A percentile compares a stretch with the other conserved stretches of the same genome.
Evolutionary conservation across 306 rosid species (phyloP).

Genomic region (Trifolium subterraneum): DNA sequence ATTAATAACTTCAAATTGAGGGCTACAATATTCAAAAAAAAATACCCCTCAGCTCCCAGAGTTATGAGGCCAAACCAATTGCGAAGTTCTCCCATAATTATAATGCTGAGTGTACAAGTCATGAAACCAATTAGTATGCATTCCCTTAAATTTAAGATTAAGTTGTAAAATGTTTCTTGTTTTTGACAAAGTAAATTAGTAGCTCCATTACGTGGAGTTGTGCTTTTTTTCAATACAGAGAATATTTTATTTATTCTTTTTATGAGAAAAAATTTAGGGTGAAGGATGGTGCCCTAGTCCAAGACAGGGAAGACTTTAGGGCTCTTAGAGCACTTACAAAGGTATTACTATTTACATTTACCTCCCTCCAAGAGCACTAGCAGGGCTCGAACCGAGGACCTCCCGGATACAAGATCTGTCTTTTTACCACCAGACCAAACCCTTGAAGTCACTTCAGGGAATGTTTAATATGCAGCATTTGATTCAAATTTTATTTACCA

Average conservation of each 20-base stretch:
- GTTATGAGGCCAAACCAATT: constrained; percentile 9
- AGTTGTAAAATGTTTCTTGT: not conserved
- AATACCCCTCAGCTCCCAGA: not conserved
- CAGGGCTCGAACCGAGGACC: too few species aligned
- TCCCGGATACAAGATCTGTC: too few species aligned
- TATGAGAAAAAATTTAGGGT: too few species aligned
- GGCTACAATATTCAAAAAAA: constrained; percentile 8
- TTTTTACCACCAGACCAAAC: not conserved
- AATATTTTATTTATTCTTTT: not conserved
- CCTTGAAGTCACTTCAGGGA: not conserved
- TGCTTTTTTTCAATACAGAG: constrained; percentile 22
- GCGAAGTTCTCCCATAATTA: not conserved
- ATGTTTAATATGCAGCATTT: constrained; percentile 34
- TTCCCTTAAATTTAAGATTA: not conserved
- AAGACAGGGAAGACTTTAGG: too few species aligned
- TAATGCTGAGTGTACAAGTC: not conserved
- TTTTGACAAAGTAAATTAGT: not conserved
- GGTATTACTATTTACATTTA: too few species aligned
- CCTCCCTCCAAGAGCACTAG: too few species aligned
- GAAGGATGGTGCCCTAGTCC: too few species aligned
- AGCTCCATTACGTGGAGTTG: constrained; percentile 8
- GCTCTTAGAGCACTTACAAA: too few species aligned
- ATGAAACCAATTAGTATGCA: constrained; percentile 7
- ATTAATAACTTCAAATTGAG: not conserved
- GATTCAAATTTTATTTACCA: constrained; percentile 22